phyloP scores from a whole-genome alignment of 2,329 filamentous ascomycete genomes.

The Coniochaeta hoffmannii region DNA sequence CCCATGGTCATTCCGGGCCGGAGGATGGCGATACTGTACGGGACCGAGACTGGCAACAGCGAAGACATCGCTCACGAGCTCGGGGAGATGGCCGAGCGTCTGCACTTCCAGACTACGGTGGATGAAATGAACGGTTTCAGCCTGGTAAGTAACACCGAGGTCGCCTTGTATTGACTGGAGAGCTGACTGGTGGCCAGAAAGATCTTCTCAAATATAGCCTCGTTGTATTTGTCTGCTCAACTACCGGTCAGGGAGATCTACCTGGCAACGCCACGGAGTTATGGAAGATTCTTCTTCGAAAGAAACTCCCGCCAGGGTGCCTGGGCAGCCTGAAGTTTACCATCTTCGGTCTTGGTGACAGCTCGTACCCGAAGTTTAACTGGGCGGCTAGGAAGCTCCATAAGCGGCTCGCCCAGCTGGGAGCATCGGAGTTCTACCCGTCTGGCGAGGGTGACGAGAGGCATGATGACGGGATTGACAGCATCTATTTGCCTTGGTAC shows the following conservation, averaged over 20 bases:
- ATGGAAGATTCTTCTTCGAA: constrained; percentile 78
- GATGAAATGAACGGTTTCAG: constrained; percentile 70
- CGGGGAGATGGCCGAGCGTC: constrained; percentile 62
- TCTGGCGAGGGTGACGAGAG: constrained; percentile 88
- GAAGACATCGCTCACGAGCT: constrained; percentile 87
- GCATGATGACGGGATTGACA: constrained; percentile 87
- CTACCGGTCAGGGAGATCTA: constrained; percentile 90
- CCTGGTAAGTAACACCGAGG: constrained; percentile 48
- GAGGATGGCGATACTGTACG: constrained; percentile 70
- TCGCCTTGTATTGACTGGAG: constrained; percentile 13
- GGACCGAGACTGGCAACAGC: constrained; percentile 90
- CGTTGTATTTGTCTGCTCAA: constrained; percentile 78
- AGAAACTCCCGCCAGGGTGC: constrained; percentile 65
- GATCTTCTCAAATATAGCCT: constrained; percentile 44
- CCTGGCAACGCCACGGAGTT: constrained; percentile 75
- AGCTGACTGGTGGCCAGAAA: constrained; percentile 24
- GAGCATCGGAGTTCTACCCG: constrained; percentile 67
- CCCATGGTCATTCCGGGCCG: constrained; percentile 19
- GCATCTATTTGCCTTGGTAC: constrained; percentile 73
- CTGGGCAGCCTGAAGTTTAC: constrained; percentile 66
- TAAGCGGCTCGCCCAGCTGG: constrained; percentile 76
- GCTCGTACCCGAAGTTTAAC: constrained; percentile 93
- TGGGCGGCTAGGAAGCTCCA: constrained; percentile 85
- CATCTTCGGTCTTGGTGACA: constrained; percentile 88
- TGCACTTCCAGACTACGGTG: constrained; percentile 71